These are phyloP conservation scores for Perkinsus marinus DNA, from an alignment of 169 alveolate species.

Conservation along the genomic window DNA sequence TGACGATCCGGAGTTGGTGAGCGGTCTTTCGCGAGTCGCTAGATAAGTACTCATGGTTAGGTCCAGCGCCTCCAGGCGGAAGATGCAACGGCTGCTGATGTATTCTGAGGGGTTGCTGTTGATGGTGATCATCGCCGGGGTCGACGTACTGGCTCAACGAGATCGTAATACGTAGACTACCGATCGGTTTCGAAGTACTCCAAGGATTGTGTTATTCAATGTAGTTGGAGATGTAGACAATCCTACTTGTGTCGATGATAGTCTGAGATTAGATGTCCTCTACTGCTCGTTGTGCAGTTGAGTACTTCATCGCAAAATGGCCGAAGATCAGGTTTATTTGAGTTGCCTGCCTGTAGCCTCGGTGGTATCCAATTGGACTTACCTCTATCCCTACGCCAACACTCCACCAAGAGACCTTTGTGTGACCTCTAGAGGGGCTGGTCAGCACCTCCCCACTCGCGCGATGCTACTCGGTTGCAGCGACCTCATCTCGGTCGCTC, in stretches of 20 bases:
- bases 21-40: not conserved
- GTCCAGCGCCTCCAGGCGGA: not conserved
- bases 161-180: not conserved
- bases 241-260: no score
- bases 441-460: not conserved
- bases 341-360: no score
- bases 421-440: not conserved
- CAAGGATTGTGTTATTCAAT: not conserved
- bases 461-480: not conserved
- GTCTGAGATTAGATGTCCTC: no score
- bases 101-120: not conserved
- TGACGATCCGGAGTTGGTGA: constrained; percentile 64
- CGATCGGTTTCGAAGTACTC: not conserved
- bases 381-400: no score
- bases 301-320: not conserved
- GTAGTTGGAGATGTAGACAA: not conserved
- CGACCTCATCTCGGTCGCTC: not conserved
- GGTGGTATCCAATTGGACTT: no score
- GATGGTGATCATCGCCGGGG: not conserved
- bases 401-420: no score
- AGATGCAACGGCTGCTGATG: not conserved
- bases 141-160: not conserved
- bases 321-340: not conserved
- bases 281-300: no score
- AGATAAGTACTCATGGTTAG: no score